These are phyloP conservation scores for Aspergillus bridgeri DNA, from an alignment of 495 filamentous ascomycete species.

Conservation along the genomic window DNA sequence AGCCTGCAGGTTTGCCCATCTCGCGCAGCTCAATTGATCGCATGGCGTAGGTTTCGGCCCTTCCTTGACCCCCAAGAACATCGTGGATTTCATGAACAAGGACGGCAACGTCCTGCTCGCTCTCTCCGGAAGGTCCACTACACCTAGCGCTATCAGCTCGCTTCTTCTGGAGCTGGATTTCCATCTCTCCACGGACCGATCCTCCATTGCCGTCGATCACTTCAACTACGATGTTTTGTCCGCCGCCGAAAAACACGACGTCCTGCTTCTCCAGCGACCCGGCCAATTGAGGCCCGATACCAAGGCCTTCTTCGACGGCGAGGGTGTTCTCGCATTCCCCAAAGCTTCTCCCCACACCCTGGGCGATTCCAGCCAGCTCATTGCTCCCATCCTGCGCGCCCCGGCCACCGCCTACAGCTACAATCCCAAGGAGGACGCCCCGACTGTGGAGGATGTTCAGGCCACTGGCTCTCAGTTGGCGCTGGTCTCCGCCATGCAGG, in stretches of 20 bases:
- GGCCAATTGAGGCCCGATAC: constrained; percentile 59
- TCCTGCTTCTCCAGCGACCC: constrained; percentile 70
- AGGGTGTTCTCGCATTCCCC: constrained; percentile 74
- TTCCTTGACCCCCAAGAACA: constrained; percentile 74
- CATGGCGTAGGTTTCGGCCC: constrained; percentile 70
- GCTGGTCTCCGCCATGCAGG: constrained; percentile 80
- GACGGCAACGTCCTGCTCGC: constrained; percentile 88
- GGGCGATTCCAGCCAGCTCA: constrained; percentile 66
- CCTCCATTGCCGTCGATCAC: constrained; percentile 83
- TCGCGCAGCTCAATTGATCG: constrained; percentile 26
- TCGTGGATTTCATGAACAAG: constrained; percentile 87
- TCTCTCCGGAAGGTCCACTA: constrained; percentile 70
- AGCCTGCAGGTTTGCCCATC: not conserved
- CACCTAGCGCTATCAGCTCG: constrained; percentile 74
- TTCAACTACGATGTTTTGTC: constrained; percentile 84
- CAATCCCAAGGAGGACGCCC: constrained; percentile 84
- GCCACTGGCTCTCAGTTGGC: constrained; percentile 77
- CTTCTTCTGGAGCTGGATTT: constrained; percentile 91
- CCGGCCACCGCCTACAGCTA: constrained; percentile 85
- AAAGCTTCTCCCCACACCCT: constrained; percentile 75
- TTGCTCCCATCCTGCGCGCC: constrained; percentile 78
- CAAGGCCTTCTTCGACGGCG: constrained; percentile 74
- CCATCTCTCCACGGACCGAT: constrained; percentile 79
- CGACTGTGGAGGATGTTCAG: constrained; percentile 74
- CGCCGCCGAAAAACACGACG: constrained; percentile 80